Evolutionary conservation across 2,329 filamentous ascomycete genomes (phyloP).

Genomic region (Shiraia sp.): DNA sequence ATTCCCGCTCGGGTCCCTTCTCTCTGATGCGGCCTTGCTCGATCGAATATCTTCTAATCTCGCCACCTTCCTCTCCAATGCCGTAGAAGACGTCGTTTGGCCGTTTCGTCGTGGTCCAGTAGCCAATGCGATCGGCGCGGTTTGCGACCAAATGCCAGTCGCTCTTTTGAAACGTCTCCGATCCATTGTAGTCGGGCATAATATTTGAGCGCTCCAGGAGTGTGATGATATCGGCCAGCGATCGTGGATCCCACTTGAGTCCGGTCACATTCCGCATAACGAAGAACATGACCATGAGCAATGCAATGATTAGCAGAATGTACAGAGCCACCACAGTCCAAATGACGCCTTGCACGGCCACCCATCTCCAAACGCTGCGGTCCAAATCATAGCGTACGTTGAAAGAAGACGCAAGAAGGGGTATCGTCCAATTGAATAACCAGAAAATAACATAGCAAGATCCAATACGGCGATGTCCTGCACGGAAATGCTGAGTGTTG

Average conservation of each 20-base stretch:
- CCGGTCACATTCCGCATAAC: constrained; percentile 71
- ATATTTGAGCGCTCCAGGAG: constrained; percentile 81
- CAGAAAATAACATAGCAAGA: constrained; percentile 71
- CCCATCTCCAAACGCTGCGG: constrained; percentile 74
- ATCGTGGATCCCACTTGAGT: constrained; percentile 82
- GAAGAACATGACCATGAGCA: constrained; percentile 63
- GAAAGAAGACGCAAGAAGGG: constrained; percentile 78
- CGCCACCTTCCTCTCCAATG: constrained; percentile 67
- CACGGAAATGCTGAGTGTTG: constrained; percentile 67
- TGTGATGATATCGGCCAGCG: constrained; percentile 77
- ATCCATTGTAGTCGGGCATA: constrained; percentile 70
- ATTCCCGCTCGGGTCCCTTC: constrained; percentile 43
- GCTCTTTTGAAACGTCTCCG: constrained; percentile 62
- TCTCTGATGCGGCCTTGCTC: constrained; percentile 53
- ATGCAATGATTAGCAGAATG: constrained; percentile 63
- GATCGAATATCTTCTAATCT: constrained; percentile 56
- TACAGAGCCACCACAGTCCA: constrained; percentile 81
- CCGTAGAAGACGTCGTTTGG: constrained; percentile 74
- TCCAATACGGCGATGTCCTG: constrained; percentile 70
- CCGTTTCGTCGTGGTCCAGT: constrained; percentile 74
- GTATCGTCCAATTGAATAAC: constrained; percentile 78
- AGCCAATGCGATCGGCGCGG: constrained; percentile 75
- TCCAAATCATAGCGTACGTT: constrained; percentile 64
- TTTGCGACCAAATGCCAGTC: constrained; percentile 60
- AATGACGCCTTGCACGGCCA: constrained; percentile 73